phyloP scores from a whole-genome alignment of 495 filamentous ascomycete genomes.

The Glonium stellatum region DNA sequence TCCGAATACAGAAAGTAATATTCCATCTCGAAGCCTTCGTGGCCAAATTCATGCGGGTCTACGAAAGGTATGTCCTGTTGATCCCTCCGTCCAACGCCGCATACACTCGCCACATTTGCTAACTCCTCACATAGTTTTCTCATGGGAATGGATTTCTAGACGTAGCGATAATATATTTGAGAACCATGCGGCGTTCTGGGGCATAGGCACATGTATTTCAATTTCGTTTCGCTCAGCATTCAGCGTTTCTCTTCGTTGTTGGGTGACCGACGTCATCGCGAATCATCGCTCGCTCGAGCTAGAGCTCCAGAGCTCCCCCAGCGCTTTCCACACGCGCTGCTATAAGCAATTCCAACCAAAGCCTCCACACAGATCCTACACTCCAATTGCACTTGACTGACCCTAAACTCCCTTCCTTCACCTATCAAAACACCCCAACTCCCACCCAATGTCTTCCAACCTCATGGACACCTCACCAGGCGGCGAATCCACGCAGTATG shows the following conservation, averaged over 20 bases:
- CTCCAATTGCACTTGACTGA: too few relatives aligned
- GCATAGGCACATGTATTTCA: background rate
- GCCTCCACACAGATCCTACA: too few relatives aligned
- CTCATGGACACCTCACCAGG: slow-evolving; percentile 57
- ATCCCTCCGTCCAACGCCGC: background rate
- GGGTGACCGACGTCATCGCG: background rate
- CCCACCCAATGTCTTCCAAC: slow-evolving; percentile 31
- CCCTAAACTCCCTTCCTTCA: too few relatives aligned
- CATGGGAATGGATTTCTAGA: slow-evolving; percentile 74
- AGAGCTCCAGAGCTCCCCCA: too few relatives aligned
- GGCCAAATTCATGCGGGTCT: slow-evolving; percentile 93
- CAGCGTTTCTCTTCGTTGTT: background rate
- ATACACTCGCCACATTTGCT: slow-evolving; percentile 9
- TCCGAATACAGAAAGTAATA: slow-evolving; percentile 66
- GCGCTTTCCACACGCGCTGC: too few relatives aligned
- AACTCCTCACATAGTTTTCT: slow-evolving; percentile 51
- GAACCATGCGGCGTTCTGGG: background rate
- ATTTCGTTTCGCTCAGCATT: background rate
- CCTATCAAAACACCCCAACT: background rate
- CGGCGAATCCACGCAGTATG: slow-evolving; percentile 57
- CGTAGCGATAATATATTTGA: background rate
- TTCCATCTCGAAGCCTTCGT: slow-evolving; percentile 98
- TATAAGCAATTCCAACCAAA: too few relatives aligned
- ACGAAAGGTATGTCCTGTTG: slow-evolving; percentile 59
- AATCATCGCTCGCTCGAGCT: background rate